Base-by-base conservation (phyloP, 495 filamentous ascomycete species). In the Penicillium lividum region DNA sequence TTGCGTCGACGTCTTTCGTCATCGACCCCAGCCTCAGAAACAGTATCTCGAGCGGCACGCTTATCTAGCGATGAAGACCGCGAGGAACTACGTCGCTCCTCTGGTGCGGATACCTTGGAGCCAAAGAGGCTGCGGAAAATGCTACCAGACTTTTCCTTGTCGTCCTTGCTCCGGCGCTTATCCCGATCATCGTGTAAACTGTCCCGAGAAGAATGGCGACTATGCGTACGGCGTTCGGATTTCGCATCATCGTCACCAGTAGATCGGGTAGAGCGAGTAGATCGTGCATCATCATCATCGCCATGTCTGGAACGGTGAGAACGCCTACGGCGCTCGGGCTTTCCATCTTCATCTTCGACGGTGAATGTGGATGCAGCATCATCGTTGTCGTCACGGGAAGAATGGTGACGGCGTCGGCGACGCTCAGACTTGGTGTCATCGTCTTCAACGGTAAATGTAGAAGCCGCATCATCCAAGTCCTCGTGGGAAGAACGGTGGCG, bases 1-100 rank as follows among this genome's bases (percentile, higher is more conserved):
- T 82, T 81, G 40, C 72, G 79, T 59, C 57, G 69, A 65, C 69
- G 79, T 68, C 58, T 68, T 54, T 70, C 67, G 51, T 79, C 76
- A 16, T 76, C 74, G 51, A 70, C 45, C 9, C 67, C 74, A 49
- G 68, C 64, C 57, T 79, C 76, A 5, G 75, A 77, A 25, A 73
- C 67, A 4, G 70, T 68, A 38, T 79, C 73, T n/a, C 72, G 68
- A 38, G 70, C 66, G 10, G 67, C 60, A 16, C 58, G 70, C 44
- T 72, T 74, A 38, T 73, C 74, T 34, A 68, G 27, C 8, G 74
- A 73, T 7, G 72, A 69, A 50, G 74, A 72, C 7, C 61, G 70
- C 34, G 65, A 68, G 30, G 59, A 64, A n/a, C 10, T n/a, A 30
- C 51, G 34, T 2, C 46, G 46, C 30, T 52, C 16, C 46, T 67